Evolutionary conservation across 1,284 basidiomycete genomes (phyloP).

Genomic region (Abortiporus biennis): DNA sequence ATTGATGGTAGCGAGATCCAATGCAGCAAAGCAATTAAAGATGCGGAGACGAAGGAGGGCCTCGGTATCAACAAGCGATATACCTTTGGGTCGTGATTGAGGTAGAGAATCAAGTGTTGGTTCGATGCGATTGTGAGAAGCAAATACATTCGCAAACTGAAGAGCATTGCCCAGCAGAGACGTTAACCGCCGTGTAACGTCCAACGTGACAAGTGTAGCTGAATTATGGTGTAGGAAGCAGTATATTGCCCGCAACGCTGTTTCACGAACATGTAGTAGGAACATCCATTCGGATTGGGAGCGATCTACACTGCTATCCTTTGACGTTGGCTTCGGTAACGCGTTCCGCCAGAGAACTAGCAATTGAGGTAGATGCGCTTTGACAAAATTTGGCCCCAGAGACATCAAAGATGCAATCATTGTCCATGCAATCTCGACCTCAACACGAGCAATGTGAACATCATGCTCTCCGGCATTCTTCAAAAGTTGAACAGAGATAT

Average conservation of each 20-base stretch:
- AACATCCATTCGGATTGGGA: conserved; percentile 86
- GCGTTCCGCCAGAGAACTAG: conserved; percentile 97
- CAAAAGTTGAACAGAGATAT: conserved; percentile 85
- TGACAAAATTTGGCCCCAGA: conserved; percentile 90
- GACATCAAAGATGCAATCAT: conserved; percentile 88
- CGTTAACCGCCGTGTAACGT: conserved; percentile 84
- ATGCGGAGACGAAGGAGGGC: conserved; percentile 80
- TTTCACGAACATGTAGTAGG: conserved; percentile 87
- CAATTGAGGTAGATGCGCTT: conserved; percentile 87
- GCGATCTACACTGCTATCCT: conserved; percentile 71
- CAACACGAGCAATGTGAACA: conserved; percentile 73
- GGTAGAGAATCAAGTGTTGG: conserved; percentile 38
- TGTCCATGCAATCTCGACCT: conserved; percentile 95
- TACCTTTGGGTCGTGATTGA: conserved; percentile 34
- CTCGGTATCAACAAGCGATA: conserved; percentile 76
- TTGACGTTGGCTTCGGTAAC: conserved; percentile 88
- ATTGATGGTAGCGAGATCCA: conserved; percentile 77
- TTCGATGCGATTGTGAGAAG: conserved; percentile 42
- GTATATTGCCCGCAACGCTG: conserved; percentile 83
- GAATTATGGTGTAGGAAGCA: conserved; percentile 84
- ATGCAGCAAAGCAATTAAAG: conserved; percentile 83
- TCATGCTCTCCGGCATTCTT: conserved; percentile 92
- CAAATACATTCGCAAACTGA: conserved; percentile 77
- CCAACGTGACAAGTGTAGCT: conserved; percentile 76
- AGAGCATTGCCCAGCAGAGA: conserved; percentile 87